Evolutionary conservation across 169 alveolate genomes (phyloP).

Genomic region (Blepharisma undulans): DNA sequence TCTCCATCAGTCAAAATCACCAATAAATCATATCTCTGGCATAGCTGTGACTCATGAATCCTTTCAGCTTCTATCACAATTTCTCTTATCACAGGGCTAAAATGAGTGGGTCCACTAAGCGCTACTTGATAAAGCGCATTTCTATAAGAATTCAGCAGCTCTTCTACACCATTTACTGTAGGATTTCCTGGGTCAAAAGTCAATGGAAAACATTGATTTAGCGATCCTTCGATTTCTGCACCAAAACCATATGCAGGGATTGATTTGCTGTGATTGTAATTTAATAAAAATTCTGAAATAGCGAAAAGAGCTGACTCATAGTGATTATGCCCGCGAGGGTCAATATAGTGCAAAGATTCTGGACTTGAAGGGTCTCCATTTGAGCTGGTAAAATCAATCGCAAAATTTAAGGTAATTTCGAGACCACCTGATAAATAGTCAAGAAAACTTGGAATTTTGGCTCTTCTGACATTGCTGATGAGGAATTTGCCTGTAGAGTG

Average conservation of each 20-base stretch:
- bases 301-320: constrained; percentile 74
- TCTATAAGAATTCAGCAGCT: constrained; percentile 64
- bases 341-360: constrained; percentile 55
- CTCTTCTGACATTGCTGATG: background rate
- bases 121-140: constrained; percentile 51
- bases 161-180: constrained; percentile 67
- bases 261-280: constrained; percentile 74
- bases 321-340: constrained; percentile 49
- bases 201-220: constrained; percentile 79
- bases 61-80: constrained; percentile 58
- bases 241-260: constrained; percentile 88
- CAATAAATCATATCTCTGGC: constrained; percentile 62
- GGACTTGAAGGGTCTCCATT: constrained; percentile 65
- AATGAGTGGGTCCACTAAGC: constrained; percentile 81
- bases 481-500: background rate
- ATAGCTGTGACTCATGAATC: constrained; percentile 53
- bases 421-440: constrained; percentile 81
- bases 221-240: constrained; percentile 61
- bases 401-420: constrained; percentile 73
- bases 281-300: constrained; percentile 69
- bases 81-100: constrained; percentile 58
- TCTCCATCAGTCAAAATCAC: constrained; percentile 69
- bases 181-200: constrained; percentile 81
- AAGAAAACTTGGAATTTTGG: constrained; percentile 68
- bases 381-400: constrained; percentile 82